Evolutionary conservation across 2,329 filamentous ascomycete genomes (phyloP).

Genomic region (Talaromyces sp.): DNA sequence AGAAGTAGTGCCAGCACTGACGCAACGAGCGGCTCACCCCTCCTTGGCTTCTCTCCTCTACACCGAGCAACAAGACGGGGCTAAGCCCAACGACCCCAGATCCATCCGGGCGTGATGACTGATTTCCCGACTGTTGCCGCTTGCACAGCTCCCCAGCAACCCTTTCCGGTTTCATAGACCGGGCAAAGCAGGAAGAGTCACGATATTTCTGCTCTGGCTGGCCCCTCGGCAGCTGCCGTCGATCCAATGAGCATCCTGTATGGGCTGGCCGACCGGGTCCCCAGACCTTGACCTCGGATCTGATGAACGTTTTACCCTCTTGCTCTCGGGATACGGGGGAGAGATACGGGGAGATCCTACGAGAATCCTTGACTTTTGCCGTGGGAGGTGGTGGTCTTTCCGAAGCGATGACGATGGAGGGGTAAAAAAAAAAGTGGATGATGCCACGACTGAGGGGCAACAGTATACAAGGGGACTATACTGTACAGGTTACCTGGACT

Average conservation of each 20-base stretch:
- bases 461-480: neutral
- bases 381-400: constrained; percentile 3
- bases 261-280: constrained; percentile 24
- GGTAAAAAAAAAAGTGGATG: constrained; percentile 19
- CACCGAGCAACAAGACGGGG: constrained; percentile 36
- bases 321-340: constrained; percentile 7
- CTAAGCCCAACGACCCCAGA: constrained; percentile 12
- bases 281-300: constrained; percentile 25
- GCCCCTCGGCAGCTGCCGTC: constrained; percentile 32
- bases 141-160: constrained; percentile 28
- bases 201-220: constrained; percentile 31
- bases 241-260: constrained; percentile 31
- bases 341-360: constrained; percentile 8
- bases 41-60: constrained; percentile 7
- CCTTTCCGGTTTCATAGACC: constrained; percentile 48
- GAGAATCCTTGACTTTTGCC: constrained; percentile 14
- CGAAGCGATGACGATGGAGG: constrained; percentile 11
- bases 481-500: too few relatives aligned
- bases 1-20: constrained; percentile 37
- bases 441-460: constrained; percentile 23
- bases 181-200: constrained; percentile 46
- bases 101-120: constrained; percentile 11
- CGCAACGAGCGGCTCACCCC: constrained; percentile 34
- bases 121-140: constrained; percentile 36
- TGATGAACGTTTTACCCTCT: constrained; percentile 35